Evolutionary conservation across 257 asterid species (phyloP).

Genomic region (Phtheirospermum japonicum): DNA sequence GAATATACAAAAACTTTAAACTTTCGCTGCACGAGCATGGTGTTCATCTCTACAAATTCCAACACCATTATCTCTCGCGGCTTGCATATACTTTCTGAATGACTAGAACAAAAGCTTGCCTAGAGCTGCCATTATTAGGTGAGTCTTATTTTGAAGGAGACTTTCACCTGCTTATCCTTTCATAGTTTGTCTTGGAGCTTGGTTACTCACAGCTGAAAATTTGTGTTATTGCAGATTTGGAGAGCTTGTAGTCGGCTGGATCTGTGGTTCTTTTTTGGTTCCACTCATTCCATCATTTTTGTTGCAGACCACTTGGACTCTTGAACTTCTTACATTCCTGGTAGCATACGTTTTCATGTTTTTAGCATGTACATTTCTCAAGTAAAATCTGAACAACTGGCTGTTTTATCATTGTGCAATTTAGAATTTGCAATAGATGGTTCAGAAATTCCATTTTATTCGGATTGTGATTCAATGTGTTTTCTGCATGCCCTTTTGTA

Average conservation of each 20-base stretch:
- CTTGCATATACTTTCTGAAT: constrained; percentile 90
- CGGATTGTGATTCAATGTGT: too few species aligned
- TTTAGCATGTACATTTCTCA: too few species aligned
- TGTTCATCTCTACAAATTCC: too few species aligned
- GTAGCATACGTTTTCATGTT: constrained; percentile 70
- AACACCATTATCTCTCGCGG: constrained; percentile 85
- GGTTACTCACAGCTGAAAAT: constrained; percentile 13
- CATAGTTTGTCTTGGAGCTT: constrained; percentile 9
- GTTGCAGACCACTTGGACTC: constrained; percentile 80
- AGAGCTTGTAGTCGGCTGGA: constrained; percentile 88
- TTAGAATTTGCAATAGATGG: too few species aligned
- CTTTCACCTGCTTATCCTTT: too few species aligned
- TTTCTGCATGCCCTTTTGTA: too few species aligned
- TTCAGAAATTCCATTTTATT: too few species aligned
- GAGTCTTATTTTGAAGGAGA: too few species aligned
- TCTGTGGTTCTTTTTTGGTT: constrained; percentile 69
- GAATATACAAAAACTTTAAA: too few species aligned
- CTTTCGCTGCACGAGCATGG: too few species aligned
- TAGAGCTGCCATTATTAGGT: constrained; percentile 61
- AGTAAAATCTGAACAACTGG: too few species aligned
- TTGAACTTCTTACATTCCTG: constrained; percentile 84
- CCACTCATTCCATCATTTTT: constrained; percentile 65
- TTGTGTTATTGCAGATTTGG: constrained; percentile 55
- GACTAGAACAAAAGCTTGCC: constrained; percentile 90
- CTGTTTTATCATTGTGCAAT: too few species aligned